Percentiles rank a stretch among this genome's conserved stretches.
phyloP scores from a whole-genome alignment of 192 early-diverging fungal genomes.

The Coemansia reversa region DNA sequence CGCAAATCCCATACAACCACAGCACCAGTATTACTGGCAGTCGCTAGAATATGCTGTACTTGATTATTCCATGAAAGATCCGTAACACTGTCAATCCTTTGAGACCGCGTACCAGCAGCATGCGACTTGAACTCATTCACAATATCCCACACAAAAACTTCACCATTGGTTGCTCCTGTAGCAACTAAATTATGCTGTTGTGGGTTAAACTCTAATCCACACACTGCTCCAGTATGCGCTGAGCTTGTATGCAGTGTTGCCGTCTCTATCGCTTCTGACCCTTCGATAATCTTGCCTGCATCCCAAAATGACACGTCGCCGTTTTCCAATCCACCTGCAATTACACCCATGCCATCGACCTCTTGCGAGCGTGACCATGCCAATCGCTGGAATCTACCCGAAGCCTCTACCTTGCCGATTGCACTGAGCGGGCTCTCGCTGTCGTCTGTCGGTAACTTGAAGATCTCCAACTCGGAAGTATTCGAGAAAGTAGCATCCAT shows the following conservation, averaged over 20 bases:
- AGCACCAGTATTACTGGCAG: conserved; percentile 84
- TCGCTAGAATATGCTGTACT: conserved; percentile 90
- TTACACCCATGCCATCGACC: conserved; percentile 58
- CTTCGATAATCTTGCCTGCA: conserved; percentile 68
- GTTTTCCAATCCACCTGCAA: conserved; percentile 94
- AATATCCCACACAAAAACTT: conserved; percentile 96
- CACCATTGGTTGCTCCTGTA: conserved; percentile 85
- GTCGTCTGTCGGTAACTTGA: conserved; percentile 60
- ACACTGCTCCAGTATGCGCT: conserved; percentile 84
- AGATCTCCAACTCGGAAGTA: conserved; percentile 85
- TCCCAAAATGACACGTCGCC: conserved; percentile 91
- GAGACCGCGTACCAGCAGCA: conserved; percentile 80
- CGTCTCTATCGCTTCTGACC: conserved; percentile 52
- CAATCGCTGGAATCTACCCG: conserved; percentile 78
- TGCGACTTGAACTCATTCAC: conserved; percentile 84
- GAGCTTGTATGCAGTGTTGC: conserved; percentile 66
- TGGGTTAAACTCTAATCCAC: conserved; percentile 91
- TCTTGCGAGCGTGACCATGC: conserved; percentile 63
- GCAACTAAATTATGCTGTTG: conserved; percentile 84
- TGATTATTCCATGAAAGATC: conserved; percentile 90
- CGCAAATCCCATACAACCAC: conserved; percentile 97
- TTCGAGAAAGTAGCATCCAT: conserved; percentile 95
- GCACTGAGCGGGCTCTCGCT: conserved; percentile 5
- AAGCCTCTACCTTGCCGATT: conserved; percentile 33
- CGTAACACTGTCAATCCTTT: conserved; percentile 85